These are phyloP conservation scores for Puya raimondii DNA, from an alignment of 176 grass and related monocot genomes.

Conservation along the genomic window DNA sequence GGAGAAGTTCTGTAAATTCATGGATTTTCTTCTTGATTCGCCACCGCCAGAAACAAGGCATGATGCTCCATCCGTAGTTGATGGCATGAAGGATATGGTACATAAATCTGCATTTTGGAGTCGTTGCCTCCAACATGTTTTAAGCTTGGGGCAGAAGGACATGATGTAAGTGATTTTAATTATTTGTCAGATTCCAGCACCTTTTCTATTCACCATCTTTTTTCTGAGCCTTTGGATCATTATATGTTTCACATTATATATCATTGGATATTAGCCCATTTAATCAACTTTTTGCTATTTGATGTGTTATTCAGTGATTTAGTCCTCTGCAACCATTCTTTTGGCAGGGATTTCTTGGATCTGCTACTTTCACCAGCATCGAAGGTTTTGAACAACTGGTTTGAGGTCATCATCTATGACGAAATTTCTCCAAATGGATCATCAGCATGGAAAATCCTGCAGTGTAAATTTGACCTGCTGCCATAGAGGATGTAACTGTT, in stretches of 20 bases:
- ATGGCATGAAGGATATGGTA: constrained; percentile 70
- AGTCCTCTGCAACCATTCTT: neutral
- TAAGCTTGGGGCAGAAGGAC: constrained; percentile 64
- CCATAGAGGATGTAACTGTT: too few species aligned
- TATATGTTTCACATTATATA: neutral
- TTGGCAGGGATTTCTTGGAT: constrained; percentile 70
- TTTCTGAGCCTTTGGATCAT: neutral
- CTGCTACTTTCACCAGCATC: constrained; percentile 83
- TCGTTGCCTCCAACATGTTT: constrained; percentile 45
- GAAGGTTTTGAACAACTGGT: constrained; percentile 91
- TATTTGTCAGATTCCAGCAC: neutral
- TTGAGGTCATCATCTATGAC: constrained; percentile 47
- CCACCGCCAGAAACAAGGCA: constrained; percentile 55
- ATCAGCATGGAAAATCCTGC: too few species aligned
- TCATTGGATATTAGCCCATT: neutral
- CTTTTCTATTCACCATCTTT: neutral
- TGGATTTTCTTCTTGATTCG: constrained; percentile 90
- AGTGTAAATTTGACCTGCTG: too few species aligned
- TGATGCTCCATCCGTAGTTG: constrained; percentile 38
- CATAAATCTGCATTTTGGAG: constrained; percentile 76
- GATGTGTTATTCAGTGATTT: neutral
- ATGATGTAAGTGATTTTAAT: constrained; percentile 62
- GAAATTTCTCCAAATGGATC: constrained; percentile 1
- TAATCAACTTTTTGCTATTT: neutral
- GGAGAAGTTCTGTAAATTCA: constrained; percentile 75